These are phyloP conservation scores for Hibiscus trionum DNA, from an alignment of 345 rosid species.

Conservation along the genomic window DNA sequence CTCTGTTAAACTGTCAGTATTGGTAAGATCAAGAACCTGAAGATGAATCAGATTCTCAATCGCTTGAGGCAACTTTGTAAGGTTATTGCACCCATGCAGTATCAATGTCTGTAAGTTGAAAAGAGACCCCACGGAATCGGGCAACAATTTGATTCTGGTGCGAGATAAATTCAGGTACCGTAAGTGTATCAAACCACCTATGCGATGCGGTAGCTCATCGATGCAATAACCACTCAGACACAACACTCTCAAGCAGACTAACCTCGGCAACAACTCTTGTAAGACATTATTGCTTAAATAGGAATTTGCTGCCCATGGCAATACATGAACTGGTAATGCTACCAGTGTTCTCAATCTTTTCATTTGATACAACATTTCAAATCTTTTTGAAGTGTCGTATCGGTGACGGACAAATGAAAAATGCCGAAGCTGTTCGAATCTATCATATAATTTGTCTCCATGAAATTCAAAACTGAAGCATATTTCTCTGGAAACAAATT, in stretches of 20 bases:
- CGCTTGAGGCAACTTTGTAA: neutral
- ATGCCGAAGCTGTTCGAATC: neutral
- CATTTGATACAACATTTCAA: neutral
- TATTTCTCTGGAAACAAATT: neutral
- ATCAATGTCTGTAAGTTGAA: conserved; percentile 9
- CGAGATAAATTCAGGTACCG: conserved; percentile 8
- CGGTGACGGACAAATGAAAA: neutral
- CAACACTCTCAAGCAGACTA: conserved; percentile 1
- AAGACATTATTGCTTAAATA: neutral
- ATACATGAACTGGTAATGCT: neutral
- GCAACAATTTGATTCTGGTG: conserved; percentile 2
- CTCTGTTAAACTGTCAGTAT: neutral
- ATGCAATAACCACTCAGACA: neutral
- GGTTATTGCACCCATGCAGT: neutral
- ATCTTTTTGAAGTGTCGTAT: neutral
- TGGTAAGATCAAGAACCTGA: conserved; percentile 4
- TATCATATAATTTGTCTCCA: neutral
- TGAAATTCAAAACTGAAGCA: neutral
- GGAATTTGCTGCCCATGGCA: neutral
- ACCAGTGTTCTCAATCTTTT: neutral
- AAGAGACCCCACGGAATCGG: conserved; percentile 11
- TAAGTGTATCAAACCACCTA: conserved; percentile 13
- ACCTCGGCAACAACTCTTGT: neutral
- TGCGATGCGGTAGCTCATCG: conserved; percentile 4
- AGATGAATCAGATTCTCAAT: conserved; percentile 8